Evolutionary conservation across 2,329 filamentous ascomycete species (phyloP), one percentile per base, ranked within the genome.

Genomic region (Chlorencoelia australis): DNA sequence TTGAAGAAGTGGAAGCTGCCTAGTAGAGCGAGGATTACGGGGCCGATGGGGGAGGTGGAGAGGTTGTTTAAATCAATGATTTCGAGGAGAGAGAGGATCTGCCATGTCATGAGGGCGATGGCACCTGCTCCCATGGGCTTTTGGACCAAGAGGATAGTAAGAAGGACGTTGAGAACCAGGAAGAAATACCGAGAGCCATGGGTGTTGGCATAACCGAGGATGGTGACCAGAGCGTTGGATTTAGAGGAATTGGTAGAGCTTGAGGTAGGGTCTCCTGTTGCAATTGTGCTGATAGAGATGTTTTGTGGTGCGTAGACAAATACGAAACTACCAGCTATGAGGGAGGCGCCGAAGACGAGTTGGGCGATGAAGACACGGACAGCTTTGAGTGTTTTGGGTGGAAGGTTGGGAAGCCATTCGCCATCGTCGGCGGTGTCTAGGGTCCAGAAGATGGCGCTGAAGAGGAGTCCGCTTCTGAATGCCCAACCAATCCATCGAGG

Each of bases 1-100:
- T 94, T 95, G 75, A 98, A 98, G 67, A 79, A 98, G 65, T 95
- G 80, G 61, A 89, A 94, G 52, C 82, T 86, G 41, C 88, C 91
- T 1, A 98, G 74, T n/a, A 96, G 64, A 8, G 79, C 89, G 17
- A 96, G 73, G 44, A 93, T 70, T 25, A 91, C 66, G 14, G 91
- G 88, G 0, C 87, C 89, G 50, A 96, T 82, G 5, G 86, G 69
- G 29, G 77, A 78, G 32, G 73, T 66, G 11, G 79, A 75, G 25
- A 81, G 58, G 42, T 62, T 58, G 53, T 75, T 71, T 48, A 75
- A 63, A 54, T 82, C 73, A 30, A 79, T 56, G 45, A 81, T 66
- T 56, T 82, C 74, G 42, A 71, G 57, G n/a, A 82, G 71, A 8
- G 85, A 86, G 42, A 98, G 75, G 28, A 94, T 78, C 61, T 95